A percentile compares a stretch with the other conserved stretches of the same genome.
Conservation (phyloP, 1,284 basidiomycete genomes). For the Trichosporon asahii region DNA sequence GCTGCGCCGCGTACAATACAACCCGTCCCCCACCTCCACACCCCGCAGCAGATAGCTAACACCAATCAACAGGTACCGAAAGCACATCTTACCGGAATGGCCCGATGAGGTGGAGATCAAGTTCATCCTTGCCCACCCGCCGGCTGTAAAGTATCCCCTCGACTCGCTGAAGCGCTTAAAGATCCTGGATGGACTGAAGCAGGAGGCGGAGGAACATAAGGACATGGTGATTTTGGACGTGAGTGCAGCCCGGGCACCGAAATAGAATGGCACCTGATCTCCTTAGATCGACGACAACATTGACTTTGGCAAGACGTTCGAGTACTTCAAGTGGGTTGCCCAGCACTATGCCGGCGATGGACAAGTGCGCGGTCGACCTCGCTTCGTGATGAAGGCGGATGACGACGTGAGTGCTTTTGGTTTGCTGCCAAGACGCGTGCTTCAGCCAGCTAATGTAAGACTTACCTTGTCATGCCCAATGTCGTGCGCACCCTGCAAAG, state of each 20-base stretch:
- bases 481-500: conserved; percentile 47
- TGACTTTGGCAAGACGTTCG: conserved; percentile 52
- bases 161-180: conserved; percentile 2
- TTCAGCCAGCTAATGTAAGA: conserved; percentile 23
- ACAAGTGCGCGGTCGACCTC: conserved; percentile 46
- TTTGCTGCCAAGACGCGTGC: not conserved
- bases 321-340: conserved; percentile 52
- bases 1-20: not conserved
- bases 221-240: conserved; percentile 52
- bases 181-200: conserved; percentile 21
- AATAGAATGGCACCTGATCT: not conserved
- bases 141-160: not conserved
- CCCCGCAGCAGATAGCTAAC: conserved; percentile 10
- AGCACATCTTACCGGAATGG: conserved; percentile 46
- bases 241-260: conserved; percentile 16
- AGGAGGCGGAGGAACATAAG: conserved; percentile 43
- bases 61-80: conserved; percentile 35
- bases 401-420: conserved; percentile 52
- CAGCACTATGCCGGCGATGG: conserved; percentile 43
- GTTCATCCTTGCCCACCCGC: conserved; percentile 50
- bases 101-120: conserved; percentile 45
- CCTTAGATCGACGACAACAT: conserved; percentile 50
- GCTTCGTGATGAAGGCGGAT: conserved; percentile 53
- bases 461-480: conserved; percentile 52
- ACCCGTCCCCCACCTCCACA: not conserved